Percentiles rank a stretch among this genome's conserved stretches.
These are phyloP conservation scores for Sporothrix pallida DNA, from an alignment of 2,329 filamentous ascomycete species.

Conservation along the genomic window DNA sequence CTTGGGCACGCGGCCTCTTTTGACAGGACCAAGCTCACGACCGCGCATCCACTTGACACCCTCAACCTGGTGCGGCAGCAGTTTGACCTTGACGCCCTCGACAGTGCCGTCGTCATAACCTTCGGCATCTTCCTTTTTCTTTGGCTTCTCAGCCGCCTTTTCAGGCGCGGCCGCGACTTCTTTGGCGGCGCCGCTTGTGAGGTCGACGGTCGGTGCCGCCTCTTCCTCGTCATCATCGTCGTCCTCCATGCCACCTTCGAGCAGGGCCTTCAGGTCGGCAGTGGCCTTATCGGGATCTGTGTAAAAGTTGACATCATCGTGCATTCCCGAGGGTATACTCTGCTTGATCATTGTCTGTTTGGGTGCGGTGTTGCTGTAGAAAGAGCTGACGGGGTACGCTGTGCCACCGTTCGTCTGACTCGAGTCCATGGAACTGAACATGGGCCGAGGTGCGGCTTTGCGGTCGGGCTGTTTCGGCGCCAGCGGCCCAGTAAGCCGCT, in stretches of 20 bases:
- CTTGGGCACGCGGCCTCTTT: constrained; percentile 81
- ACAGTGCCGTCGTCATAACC: constrained; percentile 59
- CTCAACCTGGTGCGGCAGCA: constrained; percentile 92
- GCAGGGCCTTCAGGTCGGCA: constrained; percentile 78
- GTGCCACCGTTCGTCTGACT: constrained; percentile 39
- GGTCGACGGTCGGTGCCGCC: constrained; percentile 33
- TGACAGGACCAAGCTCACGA: constrained; percentile 84
- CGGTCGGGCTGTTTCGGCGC: constrained; percentile 56
- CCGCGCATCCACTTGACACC: constrained; percentile 95
- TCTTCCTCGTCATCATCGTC: constrained; percentile 64
- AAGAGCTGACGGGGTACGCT: constrained; percentile 39
- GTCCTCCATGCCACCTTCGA: constrained; percentile 81
- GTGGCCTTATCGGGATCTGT: constrained; percentile 74
- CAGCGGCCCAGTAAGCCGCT: constrained; percentile 55
- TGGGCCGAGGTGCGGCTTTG: constrained; percentile 53
- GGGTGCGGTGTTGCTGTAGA: constrained; percentile 39
- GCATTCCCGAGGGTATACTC: constrained; percentile 6
- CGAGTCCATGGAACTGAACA: constrained; percentile 55
- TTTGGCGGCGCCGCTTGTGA: neutral
- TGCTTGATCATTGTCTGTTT: constrained; percentile 19
- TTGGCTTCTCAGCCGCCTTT: constrained; percentile 58
- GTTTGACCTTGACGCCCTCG: constrained; percentile 82
- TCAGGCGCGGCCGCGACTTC: neutral
- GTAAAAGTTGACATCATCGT: constrained; percentile 53
- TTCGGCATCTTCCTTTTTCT: constrained; percentile 56